Evolutionary conservation across 2,329 filamentous ascomycete species (phyloP).

Genomic region (Fusarium lateritium): DNA sequence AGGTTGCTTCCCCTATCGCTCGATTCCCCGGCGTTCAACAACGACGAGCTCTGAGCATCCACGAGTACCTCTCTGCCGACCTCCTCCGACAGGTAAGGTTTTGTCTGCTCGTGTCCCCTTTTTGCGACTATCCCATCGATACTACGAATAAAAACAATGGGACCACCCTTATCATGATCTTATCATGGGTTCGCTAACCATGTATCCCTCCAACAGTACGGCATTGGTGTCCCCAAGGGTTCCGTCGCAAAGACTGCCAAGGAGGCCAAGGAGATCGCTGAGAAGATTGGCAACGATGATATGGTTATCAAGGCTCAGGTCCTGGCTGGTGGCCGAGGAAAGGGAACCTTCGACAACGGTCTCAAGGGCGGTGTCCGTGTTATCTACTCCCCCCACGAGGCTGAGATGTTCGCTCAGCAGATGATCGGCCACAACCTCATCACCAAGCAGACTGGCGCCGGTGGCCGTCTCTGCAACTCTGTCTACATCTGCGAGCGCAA

Average conservation of each 20-base stretch:
- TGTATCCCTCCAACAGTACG: slow-evolving; percentile 75
- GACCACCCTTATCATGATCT: slow-evolving; percentile 16
- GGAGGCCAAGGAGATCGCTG: slow-evolving; percentile 93
- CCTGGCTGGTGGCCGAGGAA: slow-evolving; percentile 96
- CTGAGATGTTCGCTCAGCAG: slow-evolving; percentile 97
- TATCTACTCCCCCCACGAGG: slow-evolving; percentile 97
- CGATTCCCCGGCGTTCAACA: slow-evolving; percentile 81
- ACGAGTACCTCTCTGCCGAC: slow-evolving; percentile 97
- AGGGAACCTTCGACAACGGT: slow-evolving; percentile 97
- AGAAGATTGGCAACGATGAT: slow-evolving; percentile 92
- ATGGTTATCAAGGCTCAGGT: slow-evolving; percentile 99
- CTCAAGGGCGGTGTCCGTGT: slow-evolving; percentile 99
- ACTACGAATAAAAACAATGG: slow-evolving; percentile 28
- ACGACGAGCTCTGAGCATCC: slow-evolving; percentile 91
- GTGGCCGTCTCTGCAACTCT: slow-evolving; percentile 92
- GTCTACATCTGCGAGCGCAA: slow-evolving; percentile 99
- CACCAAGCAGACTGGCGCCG: slow-evolving; percentile 98
- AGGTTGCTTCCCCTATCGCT: slow-evolving; percentile 61
- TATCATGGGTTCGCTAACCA: slow-evolving; percentile 37
- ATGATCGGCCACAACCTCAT: slow-evolving; percentile 99
- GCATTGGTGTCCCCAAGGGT: slow-evolving; percentile 92
- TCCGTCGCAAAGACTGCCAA: slow-evolving; percentile 84
- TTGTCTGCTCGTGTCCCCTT: slow-evolving; percentile 24
- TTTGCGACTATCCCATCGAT: slow-evolving; percentile 27
- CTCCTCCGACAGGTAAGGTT: slow-evolving; percentile 80